Evolutionary conservation across 768 basidiomycete species (phyloP), one percentile per base, ranked within the genome.

Genomic region (Tylopilus sp.): DNA sequence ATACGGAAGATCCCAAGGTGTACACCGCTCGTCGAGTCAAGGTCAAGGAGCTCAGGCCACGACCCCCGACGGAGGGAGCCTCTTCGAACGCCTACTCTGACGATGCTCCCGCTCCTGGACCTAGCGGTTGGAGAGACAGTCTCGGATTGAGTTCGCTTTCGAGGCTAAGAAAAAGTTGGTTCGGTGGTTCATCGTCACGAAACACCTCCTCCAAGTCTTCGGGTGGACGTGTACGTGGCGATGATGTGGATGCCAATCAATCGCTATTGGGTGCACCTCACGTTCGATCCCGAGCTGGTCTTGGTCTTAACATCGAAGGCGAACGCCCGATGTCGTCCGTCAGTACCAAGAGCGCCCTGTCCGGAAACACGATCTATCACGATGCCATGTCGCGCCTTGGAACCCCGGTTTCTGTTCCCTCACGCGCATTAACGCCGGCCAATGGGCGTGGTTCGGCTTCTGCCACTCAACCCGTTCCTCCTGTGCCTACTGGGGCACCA

Each of bases 331-430:
- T 78, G 26, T 88, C 87, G 0, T 72, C 72, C 42, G 69, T 79
- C 35, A 88, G 85, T 48, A 73, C 70, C 18, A 71, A 68, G 51
- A 86, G 84, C 47, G 76, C 70, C 6, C 52, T 71, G 13, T 80
- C 79, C 1, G 83, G 79, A 4, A 75, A 70, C 26, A 85, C 83
- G 0, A 58, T 83, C 3, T 88, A 82, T 57, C 81, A 82, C 53
- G 85, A 87, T 58, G 85, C 86, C 0, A 51, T 66, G 4, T 83
- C 83, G 0, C 67, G 69, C 10, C 66, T 74, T 11, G 67, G 57
- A 2, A 79, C 80, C 3, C 76, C 80, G 20, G 58, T 70, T 6
- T 63, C 63, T 11, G 48, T 69, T 17, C 74, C 77, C 42, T 73
- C 74, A 6, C 69, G 77, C 33, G 80, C 78, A 9, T 44, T 78